phyloP scores from a whole-genome alignment of 2,329 filamentous ascomycete species.

The Hypoxylon sp. region DNA sequence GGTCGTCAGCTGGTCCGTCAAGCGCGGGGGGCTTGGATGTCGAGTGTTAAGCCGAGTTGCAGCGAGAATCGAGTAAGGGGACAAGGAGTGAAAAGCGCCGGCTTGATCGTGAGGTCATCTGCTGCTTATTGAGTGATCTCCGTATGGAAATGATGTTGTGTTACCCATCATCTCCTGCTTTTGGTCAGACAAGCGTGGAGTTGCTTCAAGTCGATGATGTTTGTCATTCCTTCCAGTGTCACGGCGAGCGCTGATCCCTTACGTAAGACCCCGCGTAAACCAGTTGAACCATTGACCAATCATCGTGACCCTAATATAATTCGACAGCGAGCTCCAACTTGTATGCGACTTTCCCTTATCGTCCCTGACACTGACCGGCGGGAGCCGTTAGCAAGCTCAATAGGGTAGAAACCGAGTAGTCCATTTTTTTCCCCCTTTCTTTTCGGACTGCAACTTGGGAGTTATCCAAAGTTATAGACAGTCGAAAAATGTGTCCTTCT shows the following conservation, averaged over 20 bases:
- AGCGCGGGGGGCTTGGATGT: conserved; percentile 29
- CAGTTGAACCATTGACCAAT: conserved; percentile 45
- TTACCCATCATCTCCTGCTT: conserved; percentile 38
- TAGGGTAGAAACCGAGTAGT: conserved; percentile 17
- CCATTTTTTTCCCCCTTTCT: background rate
- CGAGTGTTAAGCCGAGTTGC: conserved; percentile 24
- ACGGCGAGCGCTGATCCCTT: conserved; percentile 33
- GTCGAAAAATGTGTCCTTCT: conserved; percentile 14
- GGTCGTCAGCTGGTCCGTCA: conserved; percentile 45
- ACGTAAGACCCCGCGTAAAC: conserved; percentile 34
- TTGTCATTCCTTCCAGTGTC: conserved; percentile 37
- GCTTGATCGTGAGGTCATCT: conserved; percentile 45
- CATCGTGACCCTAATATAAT: conserved; percentile 34
- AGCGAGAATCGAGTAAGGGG: conserved; percentile 29
- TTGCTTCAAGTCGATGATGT: conserved; percentile 35
- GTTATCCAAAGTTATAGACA: conserved; percentile 41
- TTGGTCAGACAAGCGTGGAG: conserved; percentile 37
- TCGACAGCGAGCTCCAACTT: conserved; percentile 36
- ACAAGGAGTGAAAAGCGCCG: conserved; percentile 30
- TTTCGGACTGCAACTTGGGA: conserved; percentile 19
- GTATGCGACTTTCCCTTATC: conserved; percentile 44
- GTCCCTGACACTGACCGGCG: conserved; percentile 29
- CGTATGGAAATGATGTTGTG: conserved; percentile 34
- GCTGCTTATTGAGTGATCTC: conserved; percentile 35
- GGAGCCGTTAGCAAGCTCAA: conserved; percentile 23